phyloP scores from a whole-genome alignment of 331 rosid species.

The Prunus yedoensis region DNA sequence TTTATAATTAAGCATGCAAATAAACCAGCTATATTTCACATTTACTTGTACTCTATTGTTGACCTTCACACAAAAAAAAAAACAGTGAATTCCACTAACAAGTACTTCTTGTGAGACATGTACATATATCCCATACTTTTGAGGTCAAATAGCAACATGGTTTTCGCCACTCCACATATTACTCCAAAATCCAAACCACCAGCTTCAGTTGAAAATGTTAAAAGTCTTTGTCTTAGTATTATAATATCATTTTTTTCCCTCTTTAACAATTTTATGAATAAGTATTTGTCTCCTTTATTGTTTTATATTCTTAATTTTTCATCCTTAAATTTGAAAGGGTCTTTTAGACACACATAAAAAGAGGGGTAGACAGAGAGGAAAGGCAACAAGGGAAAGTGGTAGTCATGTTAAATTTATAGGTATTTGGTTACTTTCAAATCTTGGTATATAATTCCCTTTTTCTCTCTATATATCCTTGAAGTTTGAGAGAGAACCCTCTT shows the following conservation, averaged over 20 bases:
- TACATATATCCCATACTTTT: conserved; percentile 40
- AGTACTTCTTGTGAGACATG: conserved; percentile 28
- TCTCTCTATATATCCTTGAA: conserved; percentile 12
- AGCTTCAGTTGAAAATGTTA: conserved; percentile 25
- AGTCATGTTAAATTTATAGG: conserved; percentile 28
- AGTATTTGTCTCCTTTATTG: too few species aligned
- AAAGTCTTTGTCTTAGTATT: neutral
- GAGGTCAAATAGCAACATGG: conserved; percentile 36
- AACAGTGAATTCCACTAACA: conserved; percentile 67
- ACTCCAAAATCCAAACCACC: conserved; percentile 24
- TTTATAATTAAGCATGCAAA: conserved; percentile 5
- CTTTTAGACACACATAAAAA: neutral
- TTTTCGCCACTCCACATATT: conserved; percentile 9
- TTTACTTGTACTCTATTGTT: conserved; percentile 61
- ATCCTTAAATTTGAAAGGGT: conserved; percentile 9
- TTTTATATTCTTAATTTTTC: neutral
- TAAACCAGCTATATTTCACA: conserved; percentile 4
- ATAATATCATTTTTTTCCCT: too few species aligned
- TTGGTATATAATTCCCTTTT: conserved; percentile 1
- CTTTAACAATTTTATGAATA: neutral
- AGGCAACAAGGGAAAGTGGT: conserved; percentile 45
- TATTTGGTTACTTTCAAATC: conserved; percentile 37
- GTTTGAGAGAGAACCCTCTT: conserved; percentile 27
- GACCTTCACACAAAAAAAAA: conserved; percentile 34
- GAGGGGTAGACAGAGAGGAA: neutral